Evolutionary conservation across 345 rosid genomes (phyloP).

Genomic region (Cardamine resedifolia): DNA sequence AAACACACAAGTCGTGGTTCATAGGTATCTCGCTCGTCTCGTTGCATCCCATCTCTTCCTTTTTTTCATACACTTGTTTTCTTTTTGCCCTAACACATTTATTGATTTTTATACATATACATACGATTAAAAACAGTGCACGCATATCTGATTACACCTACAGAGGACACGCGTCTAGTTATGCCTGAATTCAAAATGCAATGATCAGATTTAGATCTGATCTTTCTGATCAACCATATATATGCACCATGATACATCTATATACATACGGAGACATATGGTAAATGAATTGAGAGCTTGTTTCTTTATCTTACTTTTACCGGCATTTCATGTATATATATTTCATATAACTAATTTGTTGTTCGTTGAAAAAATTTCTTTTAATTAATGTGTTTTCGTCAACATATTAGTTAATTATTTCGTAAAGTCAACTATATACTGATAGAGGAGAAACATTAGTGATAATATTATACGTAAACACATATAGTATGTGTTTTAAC

Average conservation of each 20-base stretch:
- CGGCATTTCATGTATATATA: not conserved
- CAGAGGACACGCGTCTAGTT: slow-evolving; percentile 22
- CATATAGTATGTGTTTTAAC: no score
- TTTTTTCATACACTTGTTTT: slow-evolving; percentile 34
- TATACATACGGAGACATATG: not conserved
- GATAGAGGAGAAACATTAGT: slow-evolving; percentile 8
- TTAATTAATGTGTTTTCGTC: no score
- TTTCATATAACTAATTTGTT: not conserved
- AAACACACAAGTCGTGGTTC: slow-evolving; percentile 25
- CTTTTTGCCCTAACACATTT: slow-evolving; percentile 35
- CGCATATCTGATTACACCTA: slow-evolving; percentile 8
- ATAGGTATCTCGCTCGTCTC: slow-evolving; percentile 38
- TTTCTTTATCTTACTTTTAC: not conserved
- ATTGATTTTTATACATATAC: slow-evolving; percentile 10
- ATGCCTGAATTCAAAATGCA: slow-evolving; percentile 26
- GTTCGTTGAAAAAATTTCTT: no score
- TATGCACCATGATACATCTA: not conserved
- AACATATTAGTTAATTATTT: no score
- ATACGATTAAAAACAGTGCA: slow-evolving; percentile 19
- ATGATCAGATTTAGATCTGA: slow-evolving; percentile 29
- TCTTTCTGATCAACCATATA: slow-evolving; percentile 18
- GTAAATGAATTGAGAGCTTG: not conserved
- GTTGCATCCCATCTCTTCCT: slow-evolving; percentile 31
- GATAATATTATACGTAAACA: not conserved
- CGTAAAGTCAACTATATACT: no score